Base-by-base conservation (phyloP, 495 filamentous ascomycete species). In the Daldinia concentrica region DNA sequence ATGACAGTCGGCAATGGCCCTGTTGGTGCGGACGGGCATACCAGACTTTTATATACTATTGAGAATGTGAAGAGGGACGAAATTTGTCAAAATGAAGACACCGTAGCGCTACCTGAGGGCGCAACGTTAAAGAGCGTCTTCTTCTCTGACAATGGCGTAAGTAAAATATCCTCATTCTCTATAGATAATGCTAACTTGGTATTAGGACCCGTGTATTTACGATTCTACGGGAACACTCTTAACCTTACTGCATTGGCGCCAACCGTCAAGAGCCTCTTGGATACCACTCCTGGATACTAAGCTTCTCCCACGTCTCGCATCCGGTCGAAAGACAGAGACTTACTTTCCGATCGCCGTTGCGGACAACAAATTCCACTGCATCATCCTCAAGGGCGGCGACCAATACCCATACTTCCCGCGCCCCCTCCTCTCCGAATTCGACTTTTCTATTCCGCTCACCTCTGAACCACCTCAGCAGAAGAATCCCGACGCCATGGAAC, bases 311-410 rank as follows among this genome's bases (percentile, higher is more conserved):
- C 93, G 95, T 57, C 84, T 97, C 5, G 90, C 91, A 3, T 87
- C 87, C 6, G 95, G 96, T 37, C 88, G 88, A 51, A 97, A 96
- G 76, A 88, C 91, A 68, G 95, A 99, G 78, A 87, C 85, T 0
- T 99, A 99, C 80, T 99, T 93, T 89, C 96, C 95, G 0, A 93
- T 99, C 34, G 95, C 95, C 9, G 94, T 98, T 2, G 93, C 94
- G 15, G 89, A 94, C 69, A 86, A 90, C 70, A 96, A 92, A 75
- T 99, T 99, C 79, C 94, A 98, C 82, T 98, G 96, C 80, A 97
- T 98, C 79, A 98, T 99, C 72, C 90, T 99, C 72, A 98, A 99
- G 76, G 95, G 95, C 62, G 91, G 90, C 12, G 96, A 99, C 74
- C 86, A 90, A 75, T 89, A 98, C 77, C 95, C 95, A 3, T 97